Conservation (phyloP, 148 eudicot species). For the Pharnaceum exiguum region DNA sequence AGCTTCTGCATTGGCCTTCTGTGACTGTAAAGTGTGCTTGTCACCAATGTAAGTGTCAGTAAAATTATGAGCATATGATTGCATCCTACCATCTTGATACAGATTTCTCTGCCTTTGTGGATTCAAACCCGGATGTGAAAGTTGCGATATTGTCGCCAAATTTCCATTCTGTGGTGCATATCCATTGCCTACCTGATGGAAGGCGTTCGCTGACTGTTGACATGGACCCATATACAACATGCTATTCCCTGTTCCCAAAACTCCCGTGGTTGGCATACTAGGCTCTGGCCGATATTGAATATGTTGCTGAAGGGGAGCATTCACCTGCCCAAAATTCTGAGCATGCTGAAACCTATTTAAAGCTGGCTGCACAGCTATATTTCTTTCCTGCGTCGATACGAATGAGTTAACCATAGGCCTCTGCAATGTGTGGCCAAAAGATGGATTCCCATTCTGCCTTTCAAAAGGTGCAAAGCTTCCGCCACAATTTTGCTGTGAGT, state of each 20-base stretch:
- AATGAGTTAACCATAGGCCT: neutral
- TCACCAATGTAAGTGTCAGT: neutral
- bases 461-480: neutral
- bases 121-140: neutral
- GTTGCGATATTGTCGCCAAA: neutral
- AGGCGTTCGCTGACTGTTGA: neutral
- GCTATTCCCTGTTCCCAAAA: neutral
- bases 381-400: constrained; percentile 5
- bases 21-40: constrained; percentile 1
- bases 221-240: neutral
- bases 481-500: neutral
- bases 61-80: neutral
- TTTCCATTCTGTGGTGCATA: neutral
- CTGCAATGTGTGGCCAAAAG: neutral
- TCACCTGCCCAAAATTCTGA: constrained; percentile 9
- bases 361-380: neutral
- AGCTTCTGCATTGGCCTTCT: neutral
- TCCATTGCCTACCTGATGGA: neutral
- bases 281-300: neutral
- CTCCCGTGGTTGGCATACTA: neutral
- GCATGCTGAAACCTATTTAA: neutral
- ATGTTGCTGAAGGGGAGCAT: neutral
- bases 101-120: constrained; percentile 1
- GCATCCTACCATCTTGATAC: constrained; percentile 3
- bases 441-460: neutral